A percentile compares a stretch with the other conserved stretches of the same genome.
phyloP scores from a whole-genome alignment of 1,139 yeast species.

The Blastobotrys malaysiensis region DNA sequence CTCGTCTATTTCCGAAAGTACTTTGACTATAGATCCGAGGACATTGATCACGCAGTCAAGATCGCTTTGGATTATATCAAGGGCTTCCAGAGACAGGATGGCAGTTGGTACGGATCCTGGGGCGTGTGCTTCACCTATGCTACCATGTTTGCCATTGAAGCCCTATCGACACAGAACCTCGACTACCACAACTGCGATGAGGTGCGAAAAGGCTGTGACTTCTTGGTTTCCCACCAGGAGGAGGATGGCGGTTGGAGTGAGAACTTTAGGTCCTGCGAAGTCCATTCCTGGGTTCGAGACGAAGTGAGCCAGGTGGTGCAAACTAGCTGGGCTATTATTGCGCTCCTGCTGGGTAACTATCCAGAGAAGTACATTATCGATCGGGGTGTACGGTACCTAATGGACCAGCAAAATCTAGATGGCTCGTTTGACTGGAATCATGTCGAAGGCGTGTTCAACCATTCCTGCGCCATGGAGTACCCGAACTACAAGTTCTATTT shows the following conservation, averaged over 20 bases:
- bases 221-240: constrained; percentile 67
- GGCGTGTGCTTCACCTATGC: constrained; percentile 96
- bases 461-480: constrained; percentile 88
- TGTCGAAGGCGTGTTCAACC: constrained; percentile 95
- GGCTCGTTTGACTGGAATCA: constrained; percentile 89
- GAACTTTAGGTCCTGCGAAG: constrained; percentile 57
- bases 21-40: constrained; percentile 54
- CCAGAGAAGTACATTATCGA: constrained; percentile 63
- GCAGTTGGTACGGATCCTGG: constrained; percentile 99
- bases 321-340: constrained; percentile 90
- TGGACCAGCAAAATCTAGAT: constrained; percentile 59
- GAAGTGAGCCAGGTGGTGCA: constrained; percentile 72
- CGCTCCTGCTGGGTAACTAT: constrained; percentile 71
- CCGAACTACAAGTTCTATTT: constrained; percentile 89
- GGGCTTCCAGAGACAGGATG: constrained; percentile 65
- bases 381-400: constrained; percentile 58
- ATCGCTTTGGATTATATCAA: constrained; percentile 71
- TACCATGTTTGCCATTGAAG: constrained; percentile 96
- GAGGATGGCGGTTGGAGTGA: constrained; percentile 98
- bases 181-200: constrained; percentile 54
- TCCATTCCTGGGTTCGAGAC: constrained; percentile 68
- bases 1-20: constrained; percentile 70
- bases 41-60: constrained; percentile 61
- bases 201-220: constrained; percentile 79
- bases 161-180: constrained; percentile 65